Evolutionary conservation across 2,329 filamentous ascomycete species (phyloP), one percentile per base, ranked within the genome.

Genomic region (Colletotrichum gloeosporioides): DNA sequence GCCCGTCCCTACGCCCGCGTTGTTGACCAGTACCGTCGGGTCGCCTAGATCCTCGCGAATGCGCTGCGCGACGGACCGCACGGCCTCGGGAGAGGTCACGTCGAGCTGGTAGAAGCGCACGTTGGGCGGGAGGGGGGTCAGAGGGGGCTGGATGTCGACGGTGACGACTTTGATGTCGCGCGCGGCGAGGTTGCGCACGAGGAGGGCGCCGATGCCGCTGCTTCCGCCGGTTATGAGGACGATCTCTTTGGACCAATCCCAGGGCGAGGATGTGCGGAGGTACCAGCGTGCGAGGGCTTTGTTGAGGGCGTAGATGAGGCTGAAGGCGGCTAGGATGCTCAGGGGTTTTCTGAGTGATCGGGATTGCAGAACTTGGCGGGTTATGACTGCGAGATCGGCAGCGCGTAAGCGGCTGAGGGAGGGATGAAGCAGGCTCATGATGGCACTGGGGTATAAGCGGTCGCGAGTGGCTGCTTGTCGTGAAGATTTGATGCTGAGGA

Each of bases 1-100:
- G 57, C 57, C 27, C 6, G 15, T 63, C 4, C 34, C 87, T 16
- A 91, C 86, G 18, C 82, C 84, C 1, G 84, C 84, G 66, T 85
- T 85, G 78, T 84, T 84, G 69, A 85, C 77, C 4, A 85, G 79
- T 67, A 85, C 82, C 4, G 83, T 84, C 2, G 84, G 84, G 32
- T 73, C 32, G 32, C 84, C 83, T 57, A 84, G 80, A 13, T 78
- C 72, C 18, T 82, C 79, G 61, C 87, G 86, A 78, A 92, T 87
- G 4, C 82, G 75, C 8, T 82, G 78, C 0, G 87, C 88, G 18
- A 84, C 84, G 4, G 82, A 78, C 12, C 83, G 79, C 78, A 92
- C 88, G 65, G 55, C 29, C 13, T n/a, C 25, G 25, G 57, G 34
- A 3, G 57, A 64, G 15, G 68, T 53, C 34, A 67, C 68, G 68